phyloP scores from a whole-genome alignment of 78 protist genomes.

The Polysphondylium violaceum region DNA sequence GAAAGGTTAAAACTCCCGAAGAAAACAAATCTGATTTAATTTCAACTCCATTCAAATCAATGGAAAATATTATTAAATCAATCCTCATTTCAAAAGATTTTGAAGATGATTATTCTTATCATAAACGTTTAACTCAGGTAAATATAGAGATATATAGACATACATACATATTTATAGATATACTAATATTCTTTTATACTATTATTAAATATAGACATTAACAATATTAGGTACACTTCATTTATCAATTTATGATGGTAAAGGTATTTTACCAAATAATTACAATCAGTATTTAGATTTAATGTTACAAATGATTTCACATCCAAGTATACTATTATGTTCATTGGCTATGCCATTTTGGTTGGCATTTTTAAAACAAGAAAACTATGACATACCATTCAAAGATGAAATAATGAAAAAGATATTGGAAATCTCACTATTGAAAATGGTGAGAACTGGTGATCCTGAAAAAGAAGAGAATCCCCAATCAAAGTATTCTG shows the following conservation, averaged over 20 bases:
- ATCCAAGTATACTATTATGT: conserved; percentile 50
- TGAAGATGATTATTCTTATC: conserved; percentile 67
- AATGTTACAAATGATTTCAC: conserved; percentile 49
- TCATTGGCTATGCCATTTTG: conserved; percentile 39
- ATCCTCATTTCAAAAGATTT: conserved; percentile 5
- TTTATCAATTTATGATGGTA: conserved; percentile 14
- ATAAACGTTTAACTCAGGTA: conserved; percentile 53
- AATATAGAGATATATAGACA: not conserved
- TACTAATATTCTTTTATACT: not conserved
- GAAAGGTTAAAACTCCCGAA: conserved; percentile 13
- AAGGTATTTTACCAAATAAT: conserved; percentile 36
- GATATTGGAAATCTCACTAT: not conserved
- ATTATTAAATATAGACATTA: not conserved
- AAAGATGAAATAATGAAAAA: not conserved
- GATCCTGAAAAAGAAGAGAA: conserved; percentile 37
- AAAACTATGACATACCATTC: not conserved
- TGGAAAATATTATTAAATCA: conserved; percentile 13
- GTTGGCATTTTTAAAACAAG: conserved; percentile 19
- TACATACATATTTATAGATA: not conserved
- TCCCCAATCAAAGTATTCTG: conserved; percentile 22
- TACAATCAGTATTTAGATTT: conserved; percentile 35
- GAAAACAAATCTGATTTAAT: conserved; percentile 29
- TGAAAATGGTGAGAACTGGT: conserved; percentile 41
- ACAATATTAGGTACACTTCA: conserved; percentile 53
- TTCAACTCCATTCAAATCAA: conserved; percentile 15